Evolutionary conservation across 176 grass and related monocot species (phyloP).

Genomic region (Triticum timopheevii): DNA sequence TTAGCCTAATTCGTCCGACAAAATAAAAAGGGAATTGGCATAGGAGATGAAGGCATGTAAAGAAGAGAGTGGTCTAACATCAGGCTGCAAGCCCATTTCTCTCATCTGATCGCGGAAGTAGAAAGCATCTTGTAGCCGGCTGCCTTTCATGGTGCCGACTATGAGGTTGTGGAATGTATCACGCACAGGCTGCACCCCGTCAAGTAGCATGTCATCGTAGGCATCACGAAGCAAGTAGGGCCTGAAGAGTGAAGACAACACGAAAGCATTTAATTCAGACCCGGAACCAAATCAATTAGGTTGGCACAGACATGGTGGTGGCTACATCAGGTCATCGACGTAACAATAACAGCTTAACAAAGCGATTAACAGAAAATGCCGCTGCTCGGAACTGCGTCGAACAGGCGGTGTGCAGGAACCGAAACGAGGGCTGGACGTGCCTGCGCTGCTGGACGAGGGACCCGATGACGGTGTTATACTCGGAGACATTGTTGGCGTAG

Average conservation of each 20-base stretch:
- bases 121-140: constrained; percentile 83
- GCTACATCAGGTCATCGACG: neutral
- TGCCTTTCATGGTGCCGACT: constrained; percentile 93
- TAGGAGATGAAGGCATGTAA: constrained; percentile 9
- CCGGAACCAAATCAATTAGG: neutral
- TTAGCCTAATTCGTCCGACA: constrained; percentile 12
- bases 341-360: neutral
- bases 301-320: neutral
- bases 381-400: constrained; percentile 40
- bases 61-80: constrained; percentile 51
- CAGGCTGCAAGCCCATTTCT: constrained; percentile 83
- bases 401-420: constrained; percentile 38
- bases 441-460: constrained; percentile 83
- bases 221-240: constrained; percentile 81
- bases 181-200: constrained; percentile 80
- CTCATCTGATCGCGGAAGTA: constrained; percentile 98
- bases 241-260: constrained; percentile 52
- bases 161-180: constrained; percentile 91
- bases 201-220: constrained; percentile 94
- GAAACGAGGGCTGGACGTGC: neutral
- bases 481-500: constrained; percentile 79
- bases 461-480: constrained; percentile 96
- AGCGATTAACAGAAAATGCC: neutral
- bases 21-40: constrained; percentile 1
- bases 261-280: neutral